These are phyloP conservation scores for Trichosporon sp. DNA, from an alignment of 1,284 basidiomycete genomes.

Conservation along the genomic window DNA sequence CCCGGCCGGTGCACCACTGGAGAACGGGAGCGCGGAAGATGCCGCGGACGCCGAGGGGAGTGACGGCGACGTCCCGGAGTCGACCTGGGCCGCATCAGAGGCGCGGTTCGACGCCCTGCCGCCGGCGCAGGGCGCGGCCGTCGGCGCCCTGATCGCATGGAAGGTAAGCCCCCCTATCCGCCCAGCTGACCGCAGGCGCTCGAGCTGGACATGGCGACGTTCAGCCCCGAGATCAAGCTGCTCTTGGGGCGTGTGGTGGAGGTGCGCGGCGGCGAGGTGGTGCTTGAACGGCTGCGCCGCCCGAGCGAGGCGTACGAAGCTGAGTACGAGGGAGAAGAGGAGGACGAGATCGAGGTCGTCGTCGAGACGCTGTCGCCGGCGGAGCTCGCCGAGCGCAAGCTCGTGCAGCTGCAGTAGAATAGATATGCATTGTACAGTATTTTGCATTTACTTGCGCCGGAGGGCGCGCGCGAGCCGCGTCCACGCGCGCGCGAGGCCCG, in stretches of 20 bases:
- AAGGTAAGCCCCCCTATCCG: conserved; percentile 26
- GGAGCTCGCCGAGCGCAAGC: background rate
- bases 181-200: conserved; percentile 28
- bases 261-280: background rate
- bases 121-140: background rate
- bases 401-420: background rate
- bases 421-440: background rate
- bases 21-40: background rate
- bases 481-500: conserved; percentile 62
- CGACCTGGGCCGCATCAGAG: conserved; percentile 19
- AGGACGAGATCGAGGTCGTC: conserved; percentile 1
- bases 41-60: background rate
- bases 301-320: background rate
- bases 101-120: conserved; percentile 18
- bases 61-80: conserved; percentile 10
- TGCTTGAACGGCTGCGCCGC: background rate
- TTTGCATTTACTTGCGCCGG: conserved; percentile 50
- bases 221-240: conserved; percentile 35
- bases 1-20: too few species aligned
- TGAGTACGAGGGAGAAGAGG: conserved; percentile 5
- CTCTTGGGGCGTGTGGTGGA: conserved; percentile 24
- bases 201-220: conserved; percentile 34
- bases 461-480: conserved; percentile 53
- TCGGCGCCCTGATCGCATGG: conserved; percentile 28
- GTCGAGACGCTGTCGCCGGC: background rate